phyloP scores from a whole-genome alignment of 1,139 yeast genomes.

The Nematodospora anomalae region DNA sequence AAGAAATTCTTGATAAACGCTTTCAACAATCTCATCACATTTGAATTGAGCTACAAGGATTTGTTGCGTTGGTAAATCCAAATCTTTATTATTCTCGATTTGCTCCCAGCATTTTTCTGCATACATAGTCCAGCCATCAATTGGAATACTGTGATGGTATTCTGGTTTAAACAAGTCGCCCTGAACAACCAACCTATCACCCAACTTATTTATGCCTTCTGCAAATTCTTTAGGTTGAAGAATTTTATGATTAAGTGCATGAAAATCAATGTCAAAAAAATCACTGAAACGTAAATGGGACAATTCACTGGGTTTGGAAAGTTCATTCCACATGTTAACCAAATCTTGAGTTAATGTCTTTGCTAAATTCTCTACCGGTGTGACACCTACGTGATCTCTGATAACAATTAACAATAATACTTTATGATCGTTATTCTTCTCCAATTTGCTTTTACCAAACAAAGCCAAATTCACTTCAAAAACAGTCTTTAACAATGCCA shows the following conservation, averaged over 20 bases:
- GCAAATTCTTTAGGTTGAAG: slow-evolving; percentile 73
- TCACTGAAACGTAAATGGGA: slow-evolving; percentile 57
- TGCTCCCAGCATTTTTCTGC: slow-evolving; percentile 94
- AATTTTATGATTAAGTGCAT: slow-evolving; percentile 81
- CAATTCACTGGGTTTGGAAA: slow-evolving; percentile 71
- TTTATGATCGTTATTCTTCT: slow-evolving; percentile 49
- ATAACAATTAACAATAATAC: slow-evolving; percentile 83
- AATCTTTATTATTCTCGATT: slow-evolving; percentile 86
- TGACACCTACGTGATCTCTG: slow-evolving; percentile 86
- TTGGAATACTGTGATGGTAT: slow-evolving; percentile 84
- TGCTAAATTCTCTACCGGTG: slow-evolving; percentile 75
- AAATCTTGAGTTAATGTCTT: slow-evolving; percentile 70
- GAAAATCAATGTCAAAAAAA: slow-evolving; percentile 83
- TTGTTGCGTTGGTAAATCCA: slow-evolving; percentile 96
- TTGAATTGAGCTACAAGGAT: slow-evolving; percentile 90
- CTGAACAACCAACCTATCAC: slow-evolving; percentile 51
- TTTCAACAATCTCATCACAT: slow-evolving; percentile 80
- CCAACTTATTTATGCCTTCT: slow-evolving; percentile 62
- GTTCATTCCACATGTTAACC: slow-evolving; percentile 71
- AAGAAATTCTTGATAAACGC: slow-evolving; percentile 50
- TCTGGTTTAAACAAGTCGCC: slow-evolving; percentile 58
- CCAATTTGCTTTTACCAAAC: slow-evolving; percentile 52
- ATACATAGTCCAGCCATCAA: slow-evolving; percentile 95
- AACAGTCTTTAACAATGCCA: slow-evolving; percentile 93
- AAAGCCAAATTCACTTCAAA: slow-evolving; percentile 90